Percentiles rank a stretch among this genome's conserved stretches.
phyloP scores from a whole-genome alignment of 495 filamentous ascomycete species.

The Hypoxylon subgilvum region DNA sequence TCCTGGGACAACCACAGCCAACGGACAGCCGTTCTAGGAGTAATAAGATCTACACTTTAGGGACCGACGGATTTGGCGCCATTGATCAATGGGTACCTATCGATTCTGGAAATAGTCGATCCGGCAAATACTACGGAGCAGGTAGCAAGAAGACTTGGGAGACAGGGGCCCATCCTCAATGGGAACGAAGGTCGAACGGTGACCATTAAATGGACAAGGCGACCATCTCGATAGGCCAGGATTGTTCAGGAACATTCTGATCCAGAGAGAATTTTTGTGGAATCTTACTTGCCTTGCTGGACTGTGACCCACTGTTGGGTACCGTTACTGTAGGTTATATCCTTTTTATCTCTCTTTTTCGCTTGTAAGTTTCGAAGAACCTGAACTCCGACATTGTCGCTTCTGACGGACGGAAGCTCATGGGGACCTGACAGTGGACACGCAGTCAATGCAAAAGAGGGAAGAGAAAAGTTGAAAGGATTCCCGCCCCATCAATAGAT shows the following conservation, averaged over 20 bases:
- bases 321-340: slow-evolving; percentile 30
- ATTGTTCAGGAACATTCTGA: slow-evolving; percentile 22
- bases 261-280: slow-evolving; percentile 23
- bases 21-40: slow-evolving; percentile 15
- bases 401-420: slow-evolving; percentile 10
- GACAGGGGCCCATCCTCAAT: slow-evolving; percentile 2
- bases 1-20: slow-evolving; percentile 14
- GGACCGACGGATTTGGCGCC: slow-evolving; percentile 17
- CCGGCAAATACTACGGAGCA: slow-evolving; percentile 6
- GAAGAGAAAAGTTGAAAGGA: slow-evolving; percentile 6
- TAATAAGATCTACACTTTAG: slow-evolving; percentile 25
- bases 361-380: slow-evolving; percentile 16
- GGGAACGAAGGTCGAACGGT: slow-evolving; percentile 17
- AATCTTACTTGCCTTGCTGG: slow-evolving; percentile 20
- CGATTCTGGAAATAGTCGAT: background rate
- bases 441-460: slow-evolving; percentile 7
- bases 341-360: slow-evolving; percentile 13
- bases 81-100: slow-evolving; percentile 19
- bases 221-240: slow-evolving; percentile 26
- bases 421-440: slow-evolving; percentile 6
- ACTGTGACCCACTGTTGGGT: slow-evolving; percentile 36
- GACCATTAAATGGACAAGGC: slow-evolving; percentile 27
- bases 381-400: slow-evolving; percentile 16
- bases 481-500: slow-evolving; percentile 28
- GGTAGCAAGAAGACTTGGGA: background rate